Evolutionary conservation across 2,329 filamentous ascomycete genomes (phyloP).

Genomic region (Trichoderma atrobrunneum): DNA sequence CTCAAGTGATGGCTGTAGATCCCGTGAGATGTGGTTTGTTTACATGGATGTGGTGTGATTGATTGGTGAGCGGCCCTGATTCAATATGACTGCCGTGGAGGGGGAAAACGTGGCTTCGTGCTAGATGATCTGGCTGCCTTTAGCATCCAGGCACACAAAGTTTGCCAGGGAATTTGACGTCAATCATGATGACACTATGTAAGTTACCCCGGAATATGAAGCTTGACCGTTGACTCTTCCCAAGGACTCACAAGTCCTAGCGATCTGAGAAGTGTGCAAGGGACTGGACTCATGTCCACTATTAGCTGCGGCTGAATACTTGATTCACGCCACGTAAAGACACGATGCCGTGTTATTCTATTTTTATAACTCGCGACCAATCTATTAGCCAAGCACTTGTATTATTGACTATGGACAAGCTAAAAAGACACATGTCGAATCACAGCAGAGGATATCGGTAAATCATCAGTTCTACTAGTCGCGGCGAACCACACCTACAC

Average conservation of each 20-base stretch:
- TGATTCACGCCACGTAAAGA: background rate
- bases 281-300: background rate
- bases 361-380: background rate
- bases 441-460: background rate
- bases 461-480: background rate
- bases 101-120: slow-evolving; percentile 1
- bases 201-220: background rate
- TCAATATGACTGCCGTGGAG: background rate
- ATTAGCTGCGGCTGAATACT: background rate
- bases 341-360: background rate
- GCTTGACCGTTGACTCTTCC: background rate
- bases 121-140: background rate
- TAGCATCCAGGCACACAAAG: background rate
- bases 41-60: background rate
- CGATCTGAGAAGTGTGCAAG: background rate
- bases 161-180: background rate
- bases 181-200: background rate
- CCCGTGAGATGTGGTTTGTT: background rate
- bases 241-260: background rate
- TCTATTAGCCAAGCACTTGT: background rate
- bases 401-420: background rate
- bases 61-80: background rate
- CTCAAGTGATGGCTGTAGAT: background rate
- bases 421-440: background rate
- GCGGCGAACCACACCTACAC: background rate